Evolutionary conservation across 257 asterid species (phyloP), one percentile per base, ranked within the genome.

Genomic region (Forsythia viridissima): DNA sequence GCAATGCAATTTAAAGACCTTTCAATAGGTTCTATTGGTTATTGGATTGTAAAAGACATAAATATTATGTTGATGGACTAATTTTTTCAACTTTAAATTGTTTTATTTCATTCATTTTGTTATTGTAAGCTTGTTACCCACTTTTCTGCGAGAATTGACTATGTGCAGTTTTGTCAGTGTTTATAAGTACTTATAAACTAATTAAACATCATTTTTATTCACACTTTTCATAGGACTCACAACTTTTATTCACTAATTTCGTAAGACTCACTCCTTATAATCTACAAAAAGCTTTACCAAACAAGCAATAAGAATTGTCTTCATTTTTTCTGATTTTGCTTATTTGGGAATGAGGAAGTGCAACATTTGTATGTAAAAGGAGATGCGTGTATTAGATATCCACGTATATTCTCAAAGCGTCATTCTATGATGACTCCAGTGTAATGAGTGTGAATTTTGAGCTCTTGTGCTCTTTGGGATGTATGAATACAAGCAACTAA

Each of bases 401-500:
- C 43, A 77, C 75, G 76, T 37, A 36, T 66, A 67, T 65, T 68
- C 73, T 57, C 24, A 8, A 66, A 77, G 37, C 21, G 44, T 71
- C 30, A 57, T 80, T 76, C 48, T 39, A 40, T 74, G n/a, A 66
- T 3, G 65, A 77, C 65, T 34, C 11, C 13, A 8, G 30, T 72
- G 51, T 63, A 73, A 52, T 46, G 43, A 75, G 63, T 71, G 55
- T 72, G 24, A 73, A 63, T 42, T 55, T 71, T 65, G 65, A 40
- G 74, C 77, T 79, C 77, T 73, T 16, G 43, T 59, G 59, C 41
- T 21, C 6, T 30, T 51, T 44, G 61, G 79, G 72, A 43, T 44
- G 57, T 70, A 24, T 44, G 71, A 72, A 78, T 70, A 5, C 40
- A 71, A 2, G 70, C 18, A 24, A 3, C 39, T 16, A 1, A 24